Evolutionary conservation across 2,329 filamentous ascomycete genomes (phyloP).

Genomic region (Verticillium longisporum): DNA sequence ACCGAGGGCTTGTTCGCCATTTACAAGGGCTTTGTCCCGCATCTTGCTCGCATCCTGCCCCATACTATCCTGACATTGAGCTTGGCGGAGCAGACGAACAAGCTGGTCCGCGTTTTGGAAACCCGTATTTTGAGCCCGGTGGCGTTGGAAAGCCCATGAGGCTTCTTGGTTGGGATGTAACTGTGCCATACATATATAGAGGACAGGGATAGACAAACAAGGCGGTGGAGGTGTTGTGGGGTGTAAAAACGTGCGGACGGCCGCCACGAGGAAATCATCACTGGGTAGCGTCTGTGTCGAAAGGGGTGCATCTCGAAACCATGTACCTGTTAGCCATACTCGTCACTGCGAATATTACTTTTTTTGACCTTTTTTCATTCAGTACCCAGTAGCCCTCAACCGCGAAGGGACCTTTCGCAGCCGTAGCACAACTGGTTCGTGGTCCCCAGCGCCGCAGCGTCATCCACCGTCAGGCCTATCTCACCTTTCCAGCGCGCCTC

Average conservation of each 20-base stretch:
- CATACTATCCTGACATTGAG: conserved; percentile 93
- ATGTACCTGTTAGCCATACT: neutral
- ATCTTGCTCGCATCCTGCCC: conserved; percentile 87
- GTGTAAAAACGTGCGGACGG: conserved; percentile 1
- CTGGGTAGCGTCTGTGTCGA: neutral
- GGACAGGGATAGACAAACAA: neutral
- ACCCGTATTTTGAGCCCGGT: conserved; percentile 39
- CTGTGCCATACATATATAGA: conserved; percentile 2
- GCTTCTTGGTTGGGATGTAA: neutral
- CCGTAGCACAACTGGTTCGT: conserved; percentile 59
- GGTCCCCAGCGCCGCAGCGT: conserved; percentile 15
- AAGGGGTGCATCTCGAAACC: neutral
- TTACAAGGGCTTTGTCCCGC: conserved; percentile 96
- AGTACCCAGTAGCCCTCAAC: conserved; percentile 20
- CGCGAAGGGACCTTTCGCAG: conserved; percentile 58
- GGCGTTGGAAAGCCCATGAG: conserved; percentile 21
- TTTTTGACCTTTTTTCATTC: neutral
- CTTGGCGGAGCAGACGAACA: conserved; percentile 95
- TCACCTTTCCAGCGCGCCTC: conserved; percentile 58
- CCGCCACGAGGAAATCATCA: neutral
- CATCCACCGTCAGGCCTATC: conserved; percentile 38
- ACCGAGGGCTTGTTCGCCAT: conserved; percentile 89
- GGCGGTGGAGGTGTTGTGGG: neutral
- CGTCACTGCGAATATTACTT: neutral
- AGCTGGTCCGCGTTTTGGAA: conserved; percentile 78